Conservation (phyloP, 148 eudicot species). For the Silene uniflora region DNA sequence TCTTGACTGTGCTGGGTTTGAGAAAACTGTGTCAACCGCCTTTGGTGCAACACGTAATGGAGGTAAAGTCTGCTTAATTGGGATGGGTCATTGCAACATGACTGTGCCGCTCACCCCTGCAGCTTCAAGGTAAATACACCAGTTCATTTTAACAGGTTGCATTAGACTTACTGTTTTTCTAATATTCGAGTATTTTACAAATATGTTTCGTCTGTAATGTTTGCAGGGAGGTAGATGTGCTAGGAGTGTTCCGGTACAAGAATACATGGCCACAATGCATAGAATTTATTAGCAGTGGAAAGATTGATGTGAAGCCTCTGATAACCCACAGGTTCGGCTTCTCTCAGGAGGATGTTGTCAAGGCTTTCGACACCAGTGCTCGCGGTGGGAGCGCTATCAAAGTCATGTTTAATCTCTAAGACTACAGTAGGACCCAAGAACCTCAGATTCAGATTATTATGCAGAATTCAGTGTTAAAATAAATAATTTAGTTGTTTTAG, state of each 20-base stretch:
- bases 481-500: too few species aligned
- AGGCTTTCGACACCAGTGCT: constrained; percentile 70
- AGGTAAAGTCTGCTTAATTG: constrained; percentile 66
- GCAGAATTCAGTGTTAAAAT: too few species aligned
- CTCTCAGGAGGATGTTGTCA: constrained; percentile 48
- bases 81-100: constrained; percentile 62
- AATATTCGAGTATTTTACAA: too few species aligned
- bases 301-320: constrained; percentile 64
- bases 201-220: too few species aligned
- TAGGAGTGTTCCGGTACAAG: constrained; percentile 64
- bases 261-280: constrained; percentile 77
- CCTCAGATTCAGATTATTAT: too few species aligned
- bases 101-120: constrained; percentile 58
- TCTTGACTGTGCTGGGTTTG: constrained; percentile 72
- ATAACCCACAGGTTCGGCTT: constrained; percentile 61
- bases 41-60: constrained; percentile 47
- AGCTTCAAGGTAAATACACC: constrained; percentile 44
- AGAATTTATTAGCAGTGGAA: constrained; percentile 54
- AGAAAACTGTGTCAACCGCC: constrained; percentile 64
- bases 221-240: constrained; percentile 56
- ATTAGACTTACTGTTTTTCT: not conserved
- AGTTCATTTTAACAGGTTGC: not conserved
- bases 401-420: constrained; percentile 52
- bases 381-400: constrained; percentile 62
- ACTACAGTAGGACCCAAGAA: too few species aligned